These are phyloP conservation scores for Cystobasidium pallidum DNA, from an alignment of 1,284 basidiomycete species.

Conservation along the genomic window DNA sequence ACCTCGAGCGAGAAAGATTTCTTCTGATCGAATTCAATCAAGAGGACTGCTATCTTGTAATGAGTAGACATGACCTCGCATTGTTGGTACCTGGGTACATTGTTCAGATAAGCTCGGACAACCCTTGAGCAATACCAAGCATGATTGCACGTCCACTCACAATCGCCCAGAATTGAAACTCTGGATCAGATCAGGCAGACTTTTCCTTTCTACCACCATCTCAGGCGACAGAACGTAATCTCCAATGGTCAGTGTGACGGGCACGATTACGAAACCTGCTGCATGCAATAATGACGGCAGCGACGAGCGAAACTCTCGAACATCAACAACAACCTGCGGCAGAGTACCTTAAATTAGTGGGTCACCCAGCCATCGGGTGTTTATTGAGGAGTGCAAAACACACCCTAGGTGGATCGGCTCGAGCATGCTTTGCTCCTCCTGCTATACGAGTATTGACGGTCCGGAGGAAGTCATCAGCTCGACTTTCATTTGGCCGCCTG, in stretches of 20 bases:
- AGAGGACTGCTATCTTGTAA: conserved; percentile 88
- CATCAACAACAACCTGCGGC: conserved; percentile 84
- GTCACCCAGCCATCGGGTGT: neutral
- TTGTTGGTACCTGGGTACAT: conserved; percentile 93
- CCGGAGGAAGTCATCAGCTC: conserved; percentile 66
- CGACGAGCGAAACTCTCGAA: conserved; percentile 93
- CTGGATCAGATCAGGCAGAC: conserved; percentile 83
- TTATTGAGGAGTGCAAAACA: conserved; percentile 17
- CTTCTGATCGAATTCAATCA: conserved; percentile 99
- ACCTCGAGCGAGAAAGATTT: conserved; percentile 84
- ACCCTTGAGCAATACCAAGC: too few relatives aligned
- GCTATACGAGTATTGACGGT: conserved; percentile 86
- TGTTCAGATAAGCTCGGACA: too few relatives aligned
- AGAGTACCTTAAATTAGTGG: neutral
- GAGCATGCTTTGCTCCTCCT: conserved; percentile 73
- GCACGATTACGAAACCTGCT: conserved; percentile 76
- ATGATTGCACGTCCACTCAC: conserved; percentile 62
- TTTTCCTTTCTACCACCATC: conserved; percentile 95
- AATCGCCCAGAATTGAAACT: conserved; percentile 91
- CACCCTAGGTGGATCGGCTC: conserved; percentile 71
- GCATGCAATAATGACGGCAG: conserved; percentile 89
- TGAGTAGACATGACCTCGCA: conserved; percentile 96
- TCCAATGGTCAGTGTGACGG: conserved; percentile 88
- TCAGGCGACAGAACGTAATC: conserved; percentile 95
- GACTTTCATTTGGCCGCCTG: conserved; percentile 59